Evolutionary conservation across 441 rosid genomes (phyloP).

Genomic region (Populus hybrid): DNA sequence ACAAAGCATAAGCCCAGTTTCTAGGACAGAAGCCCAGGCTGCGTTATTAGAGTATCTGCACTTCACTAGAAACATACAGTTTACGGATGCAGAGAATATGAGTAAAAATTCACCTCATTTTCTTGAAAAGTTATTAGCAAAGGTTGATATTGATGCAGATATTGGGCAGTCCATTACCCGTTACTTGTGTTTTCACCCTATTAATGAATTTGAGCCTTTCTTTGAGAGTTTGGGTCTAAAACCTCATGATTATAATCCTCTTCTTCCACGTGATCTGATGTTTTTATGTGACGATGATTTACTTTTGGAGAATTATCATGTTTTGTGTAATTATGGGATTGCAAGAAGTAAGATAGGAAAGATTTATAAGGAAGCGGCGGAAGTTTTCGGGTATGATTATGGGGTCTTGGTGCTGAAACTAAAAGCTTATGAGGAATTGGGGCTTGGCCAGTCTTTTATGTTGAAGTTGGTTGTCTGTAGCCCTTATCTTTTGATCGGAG

Average conservation of each 20-base stretch:
- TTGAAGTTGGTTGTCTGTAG: constrained; percentile 44
- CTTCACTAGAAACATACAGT: constrained; percentile 55
- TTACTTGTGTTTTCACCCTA: constrained; percentile 59
- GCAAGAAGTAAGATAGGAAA: constrained; percentile 53
- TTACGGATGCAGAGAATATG: constrained; percentile 54
- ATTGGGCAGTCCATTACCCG: constrained; percentile 35
- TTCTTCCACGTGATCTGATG: constrained; percentile 51
- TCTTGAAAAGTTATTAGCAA: constrained; percentile 41
- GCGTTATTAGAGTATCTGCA: constrained; percentile 69
- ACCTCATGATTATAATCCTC: constrained; percentile 41
- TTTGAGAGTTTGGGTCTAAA: constrained; percentile 76
- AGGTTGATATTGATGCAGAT: constrained; percentile 32
- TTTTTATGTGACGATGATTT: constrained; percentile 63
- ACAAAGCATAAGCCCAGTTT: constrained; percentile 19
- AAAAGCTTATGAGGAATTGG: constrained; percentile 52
- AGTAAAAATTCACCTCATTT: constrained; percentile 66
- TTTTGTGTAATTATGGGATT: constrained; percentile 60
- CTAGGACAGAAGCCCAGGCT: constrained; percentile 49
- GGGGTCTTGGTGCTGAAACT: constrained; percentile 61
- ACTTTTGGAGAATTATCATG: constrained; percentile 60
- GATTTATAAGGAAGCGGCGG: constrained; percentile 51
- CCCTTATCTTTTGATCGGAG: constrained; percentile 55
- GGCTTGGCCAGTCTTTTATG: constrained; percentile 42
- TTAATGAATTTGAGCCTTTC: constrained; percentile 89
- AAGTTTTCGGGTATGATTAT: constrained; percentile 43